A percentile compares a stretch with the other conserved stretches of the same genome.
phyloP scores from a whole-genome alignment of 208 protist species.

The Leishmania aethiopica region DNA sequence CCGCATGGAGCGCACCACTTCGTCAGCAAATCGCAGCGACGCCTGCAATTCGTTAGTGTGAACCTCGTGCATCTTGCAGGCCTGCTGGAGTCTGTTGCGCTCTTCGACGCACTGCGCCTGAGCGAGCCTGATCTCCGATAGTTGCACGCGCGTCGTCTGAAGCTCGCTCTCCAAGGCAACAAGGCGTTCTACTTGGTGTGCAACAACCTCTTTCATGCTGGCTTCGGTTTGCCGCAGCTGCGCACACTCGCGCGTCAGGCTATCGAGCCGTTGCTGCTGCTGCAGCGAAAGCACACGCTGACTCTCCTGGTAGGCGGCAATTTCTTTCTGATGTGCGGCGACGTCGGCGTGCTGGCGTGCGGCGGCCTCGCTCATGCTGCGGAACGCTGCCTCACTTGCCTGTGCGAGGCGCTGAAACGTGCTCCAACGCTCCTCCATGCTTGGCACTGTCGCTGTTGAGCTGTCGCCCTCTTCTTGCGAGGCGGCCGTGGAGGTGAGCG shows the following conservation, averaged over 20 bases:
- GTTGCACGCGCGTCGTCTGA: conserved; percentile 22
- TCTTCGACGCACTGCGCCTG: conserved; percentile 18
- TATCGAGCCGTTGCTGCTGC: conserved; percentile 29
- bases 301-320: conserved; percentile 33
- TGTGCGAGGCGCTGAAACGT: conserved; percentile 26
- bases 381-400: conserved; percentile 25
- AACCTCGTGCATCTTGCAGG: conserved; percentile 27
- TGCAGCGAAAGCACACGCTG: conserved; percentile 16
- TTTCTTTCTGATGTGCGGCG: conserved; percentile 26
- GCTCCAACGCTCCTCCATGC: conserved; percentile 30
- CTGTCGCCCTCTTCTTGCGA: not conserved
- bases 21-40: conserved; percentile 22
- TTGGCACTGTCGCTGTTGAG: not conserved
- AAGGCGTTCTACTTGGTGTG: conserved; percentile 34
- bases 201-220: conserved; percentile 27
- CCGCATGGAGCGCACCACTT: conserved; percentile 35
- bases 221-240: conserved; percentile 32
- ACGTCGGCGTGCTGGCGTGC: conserved; percentile 13
- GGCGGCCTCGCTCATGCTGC: conserved; percentile 11
- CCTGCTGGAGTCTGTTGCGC: conserved; percentile 23
- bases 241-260: conserved; percentile 25
- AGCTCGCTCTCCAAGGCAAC: conserved; percentile 28
- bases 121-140: conserved; percentile 10
- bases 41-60: conserved; percentile 29
- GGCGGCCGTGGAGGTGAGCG: conserved; percentile 7